Base-by-base conservation (phyloP, 768 basidiomycete species). In the Favolaschia claudopus region DNA sequence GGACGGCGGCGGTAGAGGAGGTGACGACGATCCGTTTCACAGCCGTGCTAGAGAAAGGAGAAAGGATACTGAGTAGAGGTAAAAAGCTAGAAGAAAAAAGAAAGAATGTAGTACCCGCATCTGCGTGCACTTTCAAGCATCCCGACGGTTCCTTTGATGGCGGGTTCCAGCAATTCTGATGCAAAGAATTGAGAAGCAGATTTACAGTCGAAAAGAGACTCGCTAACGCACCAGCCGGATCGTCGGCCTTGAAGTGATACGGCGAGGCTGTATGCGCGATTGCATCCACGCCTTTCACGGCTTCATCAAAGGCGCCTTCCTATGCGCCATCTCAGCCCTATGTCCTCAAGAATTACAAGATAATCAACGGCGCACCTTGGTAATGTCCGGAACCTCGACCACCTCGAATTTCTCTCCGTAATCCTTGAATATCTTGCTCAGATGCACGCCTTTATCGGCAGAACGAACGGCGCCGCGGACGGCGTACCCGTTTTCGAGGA, bases 231-330 rank as follows among this genome's bases (percentile, higher is more conserved):
- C 55, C 77, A 31, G 76, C 67, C 4, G 83, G 82, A 40, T 86
- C 79, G 22, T 77, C 74, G 1, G 76, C 78, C 3, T 79, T 73
- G 27, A 77, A 62, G 47, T 81, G 76, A 67, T 86, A 80, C 1
- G 89, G 89, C 2, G 89, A 89, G 0, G 89, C 89, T 6, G 81
- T 85, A 66, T 92, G 91, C 38, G 76, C 80, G 44, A 95, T 84
- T 0, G 82, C 92, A 58, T 91, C 86, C 10, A 93, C 85, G 3
- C 82, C 91, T 69, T 87, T 84, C 59, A 93, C 89, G 1, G 87
- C 91, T 49, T 91, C 86, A 68, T 94, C 91, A 63, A 93, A 96
- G 1, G 88, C 89, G 10, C 84, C 85, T 3, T 81, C 81, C 86
- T 88, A 28, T n/a, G n/a, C n/a, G n/a, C n/a, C n/a, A n/a, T n/a